Conservation (phyloP, 768 basidiomycete genomes). For the Boletus rubropictus region DNA sequence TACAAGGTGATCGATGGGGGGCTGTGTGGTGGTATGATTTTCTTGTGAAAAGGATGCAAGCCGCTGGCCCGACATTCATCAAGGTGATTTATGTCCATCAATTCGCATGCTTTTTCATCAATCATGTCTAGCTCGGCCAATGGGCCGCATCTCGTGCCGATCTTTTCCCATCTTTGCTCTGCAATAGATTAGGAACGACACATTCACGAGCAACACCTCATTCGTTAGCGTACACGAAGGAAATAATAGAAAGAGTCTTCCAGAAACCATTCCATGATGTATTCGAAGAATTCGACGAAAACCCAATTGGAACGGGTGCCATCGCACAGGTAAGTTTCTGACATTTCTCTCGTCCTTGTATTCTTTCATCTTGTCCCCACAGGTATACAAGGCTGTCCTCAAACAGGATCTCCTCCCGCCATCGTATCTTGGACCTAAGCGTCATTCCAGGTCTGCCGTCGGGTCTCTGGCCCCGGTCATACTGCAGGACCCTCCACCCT, state of each 20-base stretch:
- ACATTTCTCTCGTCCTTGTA: neutral
- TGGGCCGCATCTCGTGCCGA: constrained; percentile 97
- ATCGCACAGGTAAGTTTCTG: constrained; percentile 68
- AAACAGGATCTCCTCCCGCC: constrained; percentile 81
- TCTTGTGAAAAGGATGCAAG: constrained; percentile 83
- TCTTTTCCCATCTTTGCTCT: constrained; percentile 83
- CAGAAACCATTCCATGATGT: constrained; percentile 78
- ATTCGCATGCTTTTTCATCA: constrained; percentile 7
- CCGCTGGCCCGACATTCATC: constrained; percentile 94
- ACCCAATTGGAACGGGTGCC: constrained; percentile 95
- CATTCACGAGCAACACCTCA: constrained; percentile 89
- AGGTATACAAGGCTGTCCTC: constrained; percentile 88
- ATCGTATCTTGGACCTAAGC: constrained; percentile 74
- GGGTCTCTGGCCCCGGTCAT: constrained; percentile 49
- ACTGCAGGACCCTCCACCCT: constrained; percentile 52
- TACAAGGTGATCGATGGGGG: constrained; percentile 81
- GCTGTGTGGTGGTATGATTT: constrained; percentile 98
- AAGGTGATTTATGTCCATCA: constrained; percentile 53
- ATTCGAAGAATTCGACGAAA: constrained; percentile 82
- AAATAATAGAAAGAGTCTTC: constrained; percentile 80
- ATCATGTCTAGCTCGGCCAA: constrained; percentile 70
- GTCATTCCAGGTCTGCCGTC: constrained; percentile 41
- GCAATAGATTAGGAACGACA: constrained; percentile 74
- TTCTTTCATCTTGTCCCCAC: neutral
- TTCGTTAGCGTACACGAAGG: constrained; percentile 69